Base-by-base conservation (phyloP, 169 alveolate species). In the Eimeria necatrix region DNA sequence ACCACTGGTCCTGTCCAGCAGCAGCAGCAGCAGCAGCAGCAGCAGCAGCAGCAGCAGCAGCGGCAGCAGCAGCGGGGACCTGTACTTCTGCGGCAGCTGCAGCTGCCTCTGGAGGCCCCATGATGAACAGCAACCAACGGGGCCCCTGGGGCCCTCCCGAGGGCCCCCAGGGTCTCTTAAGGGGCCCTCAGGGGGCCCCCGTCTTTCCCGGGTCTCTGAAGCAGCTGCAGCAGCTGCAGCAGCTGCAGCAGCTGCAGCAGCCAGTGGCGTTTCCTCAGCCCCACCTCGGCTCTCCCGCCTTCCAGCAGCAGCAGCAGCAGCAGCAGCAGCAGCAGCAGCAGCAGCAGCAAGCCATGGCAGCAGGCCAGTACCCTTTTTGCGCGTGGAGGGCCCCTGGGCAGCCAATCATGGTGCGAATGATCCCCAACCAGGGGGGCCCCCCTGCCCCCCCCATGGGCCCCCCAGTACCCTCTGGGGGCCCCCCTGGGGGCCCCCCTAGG, bases 291-390 rank as follows among this genome's bases (percentile, higher is more conserved):
- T 32, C 41, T 32, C 41, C 41, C 41, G 41, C 41, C 41, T 32
- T 32, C 41, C 41, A 32, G 41, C 41, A 32, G 41, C 41, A 32
- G 41, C 41, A 32, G 41, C 74, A 64, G 41, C 74, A 64, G 41
- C 41, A 32, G 41, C 74, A 64, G 41, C 74, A 64, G 7, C 74
- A 64, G 41, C 74, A 64, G 74, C 74, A 64, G 74, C 74, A 64
- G 41, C 74, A 64, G 24, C 74, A 64, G 24, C 74, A 64, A 64
- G 4, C 41, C 5, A 20, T 32, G 8, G 74, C 74, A 14, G 74
- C 26, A 64, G 22, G 46, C 18, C 46, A 32, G 74, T 20, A 32
- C 3, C 26, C 24, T 12, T 64, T 64, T 64, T 32, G 22, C 7
- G 74, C 74, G 22, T 22, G 22, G 12, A 12, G 74, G 22, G 74